Percentiles rank a stretch among this genome's conserved stretches.
Conservation (phyloP, 768 basidiomycete species). For the Sistotremastrum suecicum region DNA sequence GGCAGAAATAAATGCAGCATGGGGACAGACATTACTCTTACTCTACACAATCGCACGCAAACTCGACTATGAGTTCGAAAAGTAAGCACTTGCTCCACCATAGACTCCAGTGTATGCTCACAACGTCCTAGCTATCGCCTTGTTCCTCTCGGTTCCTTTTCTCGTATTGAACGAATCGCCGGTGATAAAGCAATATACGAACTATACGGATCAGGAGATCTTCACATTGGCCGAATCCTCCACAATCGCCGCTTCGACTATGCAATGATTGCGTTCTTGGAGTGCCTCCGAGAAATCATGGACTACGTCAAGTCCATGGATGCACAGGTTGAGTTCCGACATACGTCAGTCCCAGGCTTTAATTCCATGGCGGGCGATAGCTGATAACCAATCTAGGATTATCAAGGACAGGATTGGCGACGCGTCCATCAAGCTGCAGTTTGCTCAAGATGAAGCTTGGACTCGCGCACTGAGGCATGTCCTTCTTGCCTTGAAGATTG, state of each 20-base stretch:
- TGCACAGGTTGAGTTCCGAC: slow-evolving; percentile 59
- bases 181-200: slow-evolving; percentile 83
- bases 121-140: slow-evolving; percentile 56
- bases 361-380: background rate
- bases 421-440: slow-evolving; percentile 85
- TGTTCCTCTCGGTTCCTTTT: slow-evolving; percentile 91
- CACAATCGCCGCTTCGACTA: slow-evolving; percentile 94
- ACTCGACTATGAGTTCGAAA: slow-evolving; percentile 76
- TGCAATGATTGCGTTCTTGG: slow-evolving; percentile 92
- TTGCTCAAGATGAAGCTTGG: slow-evolving; percentile 93
- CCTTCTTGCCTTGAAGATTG: slow-evolving; percentile 74
- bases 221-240: slow-evolving; percentile 74
- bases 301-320: slow-evolving; percentile 74
- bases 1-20: slow-evolving; percentile 97
- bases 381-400: slow-evolving; percentile 35
- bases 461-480: slow-evolving; percentile 88
- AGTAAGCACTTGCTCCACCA: slow-evolving; percentile 30
- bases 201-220: slow-evolving; percentile 87
- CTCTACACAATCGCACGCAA: slow-evolving; percentile 86
- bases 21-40: slow-evolving; percentile 90
- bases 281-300: slow-evolving; percentile 84
- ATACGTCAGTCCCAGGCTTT: slow-evolving; percentile 49
- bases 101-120: background rate
- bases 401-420: slow-evolving; percentile 93
- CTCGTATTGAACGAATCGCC: slow-evolving; percentile 70